These are phyloP conservation scores for Clonostachys chloroleuca DNA, from an alignment of 2,329 filamentous ascomycete species.

Conservation along the genomic window DNA sequence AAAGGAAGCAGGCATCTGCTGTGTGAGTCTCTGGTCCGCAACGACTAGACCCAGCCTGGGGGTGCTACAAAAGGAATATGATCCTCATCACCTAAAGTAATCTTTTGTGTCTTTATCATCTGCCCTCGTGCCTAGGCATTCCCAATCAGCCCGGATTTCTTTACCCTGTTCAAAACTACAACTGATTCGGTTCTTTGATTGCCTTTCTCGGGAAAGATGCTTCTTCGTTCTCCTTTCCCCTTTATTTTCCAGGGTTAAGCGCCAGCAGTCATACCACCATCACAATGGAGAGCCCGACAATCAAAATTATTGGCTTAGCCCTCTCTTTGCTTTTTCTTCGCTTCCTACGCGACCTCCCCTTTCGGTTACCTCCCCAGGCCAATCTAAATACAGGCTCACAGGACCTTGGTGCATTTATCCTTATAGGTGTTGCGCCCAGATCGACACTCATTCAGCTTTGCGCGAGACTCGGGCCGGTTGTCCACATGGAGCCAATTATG, in stretches of 20 bases:
- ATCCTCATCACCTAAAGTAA: too few species aligned
- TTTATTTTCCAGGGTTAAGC: neutral
- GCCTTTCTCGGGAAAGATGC: neutral
- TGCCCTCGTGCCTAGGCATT: neutral
- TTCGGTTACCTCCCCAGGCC: conserved; percentile 1
- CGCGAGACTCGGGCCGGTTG: conserved; percentile 26
- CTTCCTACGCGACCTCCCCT: conserved; percentile 1
- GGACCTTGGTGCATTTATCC: conserved; percentile 4
- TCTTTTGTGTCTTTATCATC: too few species aligned
- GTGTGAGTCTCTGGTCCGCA: too few species aligned
- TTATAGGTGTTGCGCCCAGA: conserved; percentile 2
- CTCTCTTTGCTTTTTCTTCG: neutral
- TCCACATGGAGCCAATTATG: conserved; percentile 26
- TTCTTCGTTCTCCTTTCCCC: neutral
- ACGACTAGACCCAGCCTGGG: too few species aligned
- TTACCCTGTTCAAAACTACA: neutral
- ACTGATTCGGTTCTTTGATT: neutral
- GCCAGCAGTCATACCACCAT: neutral
- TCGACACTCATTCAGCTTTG: conserved; percentile 10
- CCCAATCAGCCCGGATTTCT: neutral
- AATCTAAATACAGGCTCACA: conserved; percentile 1
- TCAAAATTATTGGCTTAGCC: neutral
- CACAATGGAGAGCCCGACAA: neutral
- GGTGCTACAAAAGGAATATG: too few species aligned
- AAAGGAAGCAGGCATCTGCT: too few species aligned